phyloP scores from a whole-genome alignment of 495 filamentous ascomycete species.

The Neurospora discreta region DNA sequence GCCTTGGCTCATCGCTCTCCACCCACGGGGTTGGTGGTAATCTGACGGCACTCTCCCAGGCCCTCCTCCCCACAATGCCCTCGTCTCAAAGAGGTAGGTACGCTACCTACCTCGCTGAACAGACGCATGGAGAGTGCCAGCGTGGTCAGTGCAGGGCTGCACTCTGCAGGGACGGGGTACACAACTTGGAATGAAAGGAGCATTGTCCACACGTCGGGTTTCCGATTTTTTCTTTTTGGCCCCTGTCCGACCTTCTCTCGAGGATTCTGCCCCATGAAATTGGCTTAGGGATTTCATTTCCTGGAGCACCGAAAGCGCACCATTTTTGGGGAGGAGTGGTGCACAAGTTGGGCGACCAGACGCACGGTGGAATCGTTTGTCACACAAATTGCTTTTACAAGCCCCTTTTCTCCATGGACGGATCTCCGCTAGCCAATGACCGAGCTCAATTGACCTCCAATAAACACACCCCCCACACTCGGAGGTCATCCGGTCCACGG shows the following conservation, averaged over 20 bases:
- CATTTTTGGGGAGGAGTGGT: not conserved
- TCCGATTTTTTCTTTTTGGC: conserved; percentile 17
- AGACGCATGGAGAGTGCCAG: not conserved
- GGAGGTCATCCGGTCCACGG: not conserved
- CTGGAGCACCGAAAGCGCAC: conserved; percentile 10
- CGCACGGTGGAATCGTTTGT: not conserved
- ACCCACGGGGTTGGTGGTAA: not conserved
- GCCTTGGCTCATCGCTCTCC: not conserved
- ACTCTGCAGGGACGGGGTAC: not conserved
- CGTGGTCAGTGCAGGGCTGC: not conserved
- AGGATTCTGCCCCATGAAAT: conserved; percentile 10
- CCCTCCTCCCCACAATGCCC: not conserved
- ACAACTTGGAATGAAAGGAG: not conserved
- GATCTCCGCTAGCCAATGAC: not conserved
- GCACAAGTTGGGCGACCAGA: not conserved
- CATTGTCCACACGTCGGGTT: conserved; percentile 9
- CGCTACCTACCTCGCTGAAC: not conserved
- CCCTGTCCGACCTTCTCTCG: conserved; percentile 2
- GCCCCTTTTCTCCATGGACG: not conserved
- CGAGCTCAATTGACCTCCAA: not conserved
- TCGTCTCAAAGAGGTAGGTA: not conserved
- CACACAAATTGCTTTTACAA: not conserved
- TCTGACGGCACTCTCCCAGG: not conserved
- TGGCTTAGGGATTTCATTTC: conserved; percentile 10
- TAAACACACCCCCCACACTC: not conserved